Evolutionary conservation across 2,329 filamentous ascomycete genomes (phyloP).

Genomic region (Sordariomycetes sp.): DNA sequence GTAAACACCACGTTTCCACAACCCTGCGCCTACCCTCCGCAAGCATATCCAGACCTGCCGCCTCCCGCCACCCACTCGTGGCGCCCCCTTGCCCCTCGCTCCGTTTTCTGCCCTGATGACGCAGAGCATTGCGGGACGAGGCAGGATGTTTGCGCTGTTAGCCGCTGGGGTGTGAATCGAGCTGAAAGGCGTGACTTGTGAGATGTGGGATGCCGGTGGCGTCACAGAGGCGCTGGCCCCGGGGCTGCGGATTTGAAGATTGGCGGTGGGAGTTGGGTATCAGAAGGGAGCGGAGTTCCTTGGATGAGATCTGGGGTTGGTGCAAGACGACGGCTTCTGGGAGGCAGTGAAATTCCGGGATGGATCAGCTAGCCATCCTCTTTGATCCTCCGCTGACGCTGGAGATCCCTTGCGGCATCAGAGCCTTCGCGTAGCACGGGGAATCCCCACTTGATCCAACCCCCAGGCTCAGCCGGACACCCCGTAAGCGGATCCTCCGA

Average conservation of each 20-base stretch:
- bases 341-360: no score
- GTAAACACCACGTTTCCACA: background rate
- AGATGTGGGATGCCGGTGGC: background rate
- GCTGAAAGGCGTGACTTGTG: background rate
- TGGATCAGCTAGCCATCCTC: no score
- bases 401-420: no score
- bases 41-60: background rate
- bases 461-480: no score
- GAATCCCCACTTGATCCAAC: no score
- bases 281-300: background rate
- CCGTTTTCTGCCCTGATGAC: background rate
- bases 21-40: background rate
- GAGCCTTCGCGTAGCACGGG: no score
- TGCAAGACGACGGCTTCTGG: no score
- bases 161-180: background rate
- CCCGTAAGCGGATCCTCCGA: no score
- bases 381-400: no score
- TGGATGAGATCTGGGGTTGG: background rate
- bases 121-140: background rate
- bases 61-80: background rate
- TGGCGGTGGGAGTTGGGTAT: background rate
- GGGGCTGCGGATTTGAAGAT: background rate
- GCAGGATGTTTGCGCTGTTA: background rate
- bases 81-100: background rate
- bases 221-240: background rate